These are phyloP conservation scores for Penicillium sp. DNA, from an alignment of 2,329 filamentous ascomycete species.

Conservation along the genomic window DNA sequence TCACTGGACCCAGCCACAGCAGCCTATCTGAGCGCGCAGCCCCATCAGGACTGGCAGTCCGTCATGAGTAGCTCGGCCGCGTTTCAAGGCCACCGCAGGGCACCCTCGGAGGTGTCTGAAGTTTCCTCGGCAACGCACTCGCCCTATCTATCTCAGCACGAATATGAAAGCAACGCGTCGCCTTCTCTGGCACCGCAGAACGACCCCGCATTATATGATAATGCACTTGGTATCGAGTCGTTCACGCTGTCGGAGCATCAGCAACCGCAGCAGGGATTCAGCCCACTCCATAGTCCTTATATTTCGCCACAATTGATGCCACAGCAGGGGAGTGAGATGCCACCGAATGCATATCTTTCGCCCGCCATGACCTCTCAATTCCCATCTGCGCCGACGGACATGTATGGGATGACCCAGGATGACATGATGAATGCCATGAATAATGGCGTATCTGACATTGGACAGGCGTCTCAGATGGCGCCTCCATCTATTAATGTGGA, in stretches of 20 bases:
- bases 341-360: constrained; percentile 43
- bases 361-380: constrained; percentile 47
- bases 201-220: constrained; percentile 68
- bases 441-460: constrained; percentile 55
- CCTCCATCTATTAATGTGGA: constrained; percentile 95
- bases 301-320: constrained; percentile 61
- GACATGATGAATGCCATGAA: constrained; percentile 47
- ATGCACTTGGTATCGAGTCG: constrained; percentile 68
- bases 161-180: constrained; percentile 75
- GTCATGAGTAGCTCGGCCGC: constrained; percentile 50
- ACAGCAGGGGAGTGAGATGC: constrained; percentile 64
- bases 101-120: constrained; percentile 87
- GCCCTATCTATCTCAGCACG: constrained; percentile 70
- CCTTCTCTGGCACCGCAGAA: constrained; percentile 70
- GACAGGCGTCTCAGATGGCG: constrained; percentile 68
- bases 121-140: constrained; percentile 80
- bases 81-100: constrained; percentile 77
- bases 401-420: constrained; percentile 47
- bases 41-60: constrained; percentile 54
- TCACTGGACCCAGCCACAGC: constrained; percentile 59
- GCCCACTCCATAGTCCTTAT: constrained; percentile 67
- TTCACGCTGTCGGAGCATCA: constrained; percentile 72
- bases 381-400: constrained; percentile 44
- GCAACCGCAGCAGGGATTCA: constrained; percentile 46
- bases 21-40: constrained; percentile 50